A percentile compares a stretch with the other conserved stretches of the same genome.
Evolutionary conservation across 768 basidiomycete genomes (phyloP).

Genomic region (Gyrodon lividus): DNA sequence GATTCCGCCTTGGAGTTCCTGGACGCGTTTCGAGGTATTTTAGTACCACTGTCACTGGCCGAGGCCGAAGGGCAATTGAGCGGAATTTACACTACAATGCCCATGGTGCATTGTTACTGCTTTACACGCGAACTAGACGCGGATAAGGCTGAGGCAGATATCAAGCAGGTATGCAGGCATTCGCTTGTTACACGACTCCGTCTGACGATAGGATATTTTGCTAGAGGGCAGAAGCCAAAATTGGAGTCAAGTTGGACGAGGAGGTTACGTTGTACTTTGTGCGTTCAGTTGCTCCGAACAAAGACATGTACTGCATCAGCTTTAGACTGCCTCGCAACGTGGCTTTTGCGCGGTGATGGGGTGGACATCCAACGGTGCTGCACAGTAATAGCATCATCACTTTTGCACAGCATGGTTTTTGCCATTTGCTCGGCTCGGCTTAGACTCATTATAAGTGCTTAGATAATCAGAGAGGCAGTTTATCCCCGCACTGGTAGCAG

Average conservation of each 20-base stretch:
- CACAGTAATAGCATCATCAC: neutral
- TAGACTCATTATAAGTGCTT: slow-evolving; percentile 22
- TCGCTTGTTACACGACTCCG: slow-evolving; percentile 1
- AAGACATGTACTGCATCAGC: slow-evolving; percentile 97
- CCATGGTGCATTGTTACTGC: slow-evolving; percentile 94
- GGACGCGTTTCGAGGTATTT: slow-evolving; percentile 80
- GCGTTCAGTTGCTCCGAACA: slow-evolving; percentile 91
- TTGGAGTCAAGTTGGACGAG: slow-evolving; percentile 54
- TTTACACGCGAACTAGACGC: slow-evolving; percentile 84
- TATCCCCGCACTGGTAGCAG: slow-evolving; percentile 41
- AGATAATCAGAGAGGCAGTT: slow-evolving; percentile 23
- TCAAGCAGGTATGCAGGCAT: slow-evolving; percentile 61
- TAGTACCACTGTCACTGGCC: slow-evolving; percentile 40
- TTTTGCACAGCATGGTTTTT: no score
- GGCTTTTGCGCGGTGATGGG: slow-evolving; percentile 31
- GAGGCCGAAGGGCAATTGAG: slow-evolving; percentile 43
- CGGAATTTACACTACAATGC: slow-evolving; percentile 55
- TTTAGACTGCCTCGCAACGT: slow-evolving; percentile 64
- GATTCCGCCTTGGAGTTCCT: slow-evolving; percentile 89
- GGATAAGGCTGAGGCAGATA: slow-evolving; percentile 70
- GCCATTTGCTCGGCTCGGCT: neutral
- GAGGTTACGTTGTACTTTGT: slow-evolving; percentile 69
- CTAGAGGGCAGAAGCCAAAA: slow-evolving; percentile 69
- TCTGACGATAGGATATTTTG: slow-evolving; percentile 20
- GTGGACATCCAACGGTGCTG: neutral